Evolutionary conservation across 202 grass and related monocot genomes (phyloP), one percentile per base, ranked within the genome.

Genomic region (Digitaria exilis): DNA sequence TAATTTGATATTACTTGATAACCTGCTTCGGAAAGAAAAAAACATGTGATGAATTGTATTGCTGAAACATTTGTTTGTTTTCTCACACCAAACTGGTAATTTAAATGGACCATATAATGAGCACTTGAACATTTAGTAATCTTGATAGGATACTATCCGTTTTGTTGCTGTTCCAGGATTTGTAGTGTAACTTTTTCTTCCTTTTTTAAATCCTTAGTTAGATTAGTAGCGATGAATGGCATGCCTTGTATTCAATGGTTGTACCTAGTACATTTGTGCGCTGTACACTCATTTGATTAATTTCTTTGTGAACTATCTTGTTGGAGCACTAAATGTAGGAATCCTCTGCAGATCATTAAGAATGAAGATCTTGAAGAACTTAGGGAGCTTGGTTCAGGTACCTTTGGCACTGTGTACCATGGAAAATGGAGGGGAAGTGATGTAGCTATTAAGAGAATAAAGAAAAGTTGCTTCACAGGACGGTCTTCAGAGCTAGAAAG

Each of bases 381-480:
- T 63, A 94, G 91, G 68, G 96, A 99, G 84, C 87, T 99, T 62
- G 96, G 96, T 80, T 99, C 96, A 71, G 96, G 96, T 16, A 99
- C 93, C 85, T 99, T 94, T 50, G 96, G 96, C 77, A 99, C 96
- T 29, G 96, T 98, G 24, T 98, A 95, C 76, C 93, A 98, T 63
- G 96, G 96, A 80, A 98, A 98, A 88, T 98, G 96, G 96, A 98
- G 96, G 89, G 96, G 96, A 54, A 98, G 91, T 78, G 96, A 98
- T 72, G 96, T 98, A 75, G 96, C 96, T 41, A 98, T 98, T 69
- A 98, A 98, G 73, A 83, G 96, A 76, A 98, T 98, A 88, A 98
- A 98, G 83, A 98, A 98, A 71, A 98, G 91, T 42, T 95, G 91
- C 70, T 98, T 98, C 75, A 88, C 91, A 26, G 93, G 96, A 45